These are phyloP conservation scores for Fusarium xylarioides DNA, from an alignment of 2,329 filamentous ascomycete species.

Conservation along the genomic window DNA sequence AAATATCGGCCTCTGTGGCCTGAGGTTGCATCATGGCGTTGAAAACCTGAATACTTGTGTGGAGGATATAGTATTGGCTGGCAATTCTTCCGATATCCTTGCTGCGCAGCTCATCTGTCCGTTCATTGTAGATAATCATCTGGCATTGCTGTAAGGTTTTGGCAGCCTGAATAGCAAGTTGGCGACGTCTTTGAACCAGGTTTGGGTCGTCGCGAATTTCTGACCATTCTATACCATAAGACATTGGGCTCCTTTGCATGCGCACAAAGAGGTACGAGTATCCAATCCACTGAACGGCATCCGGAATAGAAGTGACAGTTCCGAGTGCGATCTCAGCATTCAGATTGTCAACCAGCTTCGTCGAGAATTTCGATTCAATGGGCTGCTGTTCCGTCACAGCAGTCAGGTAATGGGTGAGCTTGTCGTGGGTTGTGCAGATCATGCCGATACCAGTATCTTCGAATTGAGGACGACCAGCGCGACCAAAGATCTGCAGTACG, in stretches of 20 bases:
- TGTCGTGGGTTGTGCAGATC: slow-evolving; percentile 97
- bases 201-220: slow-evolving; percentile 89
- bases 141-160: slow-evolving; percentile 88
- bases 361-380: slow-evolving; percentile 95
- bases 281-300: slow-evolving; percentile 96
- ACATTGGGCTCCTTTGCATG: slow-evolving; percentile 90
- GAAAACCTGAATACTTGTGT: slow-evolving; percentile 94
- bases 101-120: slow-evolving; percentile 88
- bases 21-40: slow-evolving; percentile 91
- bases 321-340: slow-evolving; percentile 95
- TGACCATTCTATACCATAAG: slow-evolving; percentile 94
- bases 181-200: slow-evolving; percentile 83
- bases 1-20: slow-evolving; percentile 87
- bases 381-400: slow-evolving; percentile 96
- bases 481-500: slow-evolving; percentile 97
- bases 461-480: slow-evolving; percentile 96
- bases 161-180: slow-evolving; percentile 89
- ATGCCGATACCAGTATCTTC: slow-evolving; percentile 98
- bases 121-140: slow-evolving; percentile 99
- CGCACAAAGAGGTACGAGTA: slow-evolving; percentile 98
- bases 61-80: slow-evolving; percentile 95
- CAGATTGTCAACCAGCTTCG: slow-evolving; percentile 93
- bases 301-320: slow-evolving; percentile 91
- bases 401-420: slow-evolving; percentile 87
- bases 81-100: slow-evolving; percentile 97